phyloP scores from a whole-genome alignment of 1,139 yeast species.

The Saccharomyces hybrid region DNA sequence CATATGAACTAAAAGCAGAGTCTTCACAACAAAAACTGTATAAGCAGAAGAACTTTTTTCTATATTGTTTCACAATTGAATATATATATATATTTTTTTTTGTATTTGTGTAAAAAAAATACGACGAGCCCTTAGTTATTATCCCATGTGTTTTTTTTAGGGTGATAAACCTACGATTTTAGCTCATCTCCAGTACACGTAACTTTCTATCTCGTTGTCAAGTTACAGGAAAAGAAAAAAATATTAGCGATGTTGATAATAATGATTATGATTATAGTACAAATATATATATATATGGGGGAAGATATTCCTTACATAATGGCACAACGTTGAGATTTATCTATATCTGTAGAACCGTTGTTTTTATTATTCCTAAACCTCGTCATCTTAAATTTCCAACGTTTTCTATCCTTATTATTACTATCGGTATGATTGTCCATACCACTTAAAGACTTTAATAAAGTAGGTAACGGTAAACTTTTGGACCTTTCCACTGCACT shows the following conservation, averaged over 20 bases:
- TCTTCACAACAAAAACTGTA: not conserved
- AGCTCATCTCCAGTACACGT: not conserved
- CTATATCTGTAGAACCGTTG: not conserved
- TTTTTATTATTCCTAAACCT: constrained; percentile 12
- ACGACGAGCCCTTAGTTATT: not conserved
- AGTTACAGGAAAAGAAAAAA: not conserved
- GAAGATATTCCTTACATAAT: constrained; percentile 6
- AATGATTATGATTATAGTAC: not conserved
- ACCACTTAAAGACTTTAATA: constrained; percentile 13
- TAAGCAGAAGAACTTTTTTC: not conserved
- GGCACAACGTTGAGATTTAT: constrained; percentile 10
- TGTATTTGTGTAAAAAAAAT: not conserved
- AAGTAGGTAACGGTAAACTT: constrained; percentile 22
- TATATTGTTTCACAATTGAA: not conserved
- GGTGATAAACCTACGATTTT: not conserved
- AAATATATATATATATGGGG: constrained; percentile 5
- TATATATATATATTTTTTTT: not conserved
- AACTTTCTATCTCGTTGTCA: not conserved
- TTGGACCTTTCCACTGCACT: constrained; percentile 24
- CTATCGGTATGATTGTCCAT: constrained; percentile 6
- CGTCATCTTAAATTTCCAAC: constrained; percentile 17
- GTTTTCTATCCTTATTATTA: constrained; percentile 8
- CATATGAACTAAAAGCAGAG: constrained; percentile 13
- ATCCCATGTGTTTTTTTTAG: not conserved
- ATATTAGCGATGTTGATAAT: not conserved